Evolutionary conservation across 495 filamentous ascomycete genomes (phyloP).

Genomic region (Neurospora sublineolata): DNA sequence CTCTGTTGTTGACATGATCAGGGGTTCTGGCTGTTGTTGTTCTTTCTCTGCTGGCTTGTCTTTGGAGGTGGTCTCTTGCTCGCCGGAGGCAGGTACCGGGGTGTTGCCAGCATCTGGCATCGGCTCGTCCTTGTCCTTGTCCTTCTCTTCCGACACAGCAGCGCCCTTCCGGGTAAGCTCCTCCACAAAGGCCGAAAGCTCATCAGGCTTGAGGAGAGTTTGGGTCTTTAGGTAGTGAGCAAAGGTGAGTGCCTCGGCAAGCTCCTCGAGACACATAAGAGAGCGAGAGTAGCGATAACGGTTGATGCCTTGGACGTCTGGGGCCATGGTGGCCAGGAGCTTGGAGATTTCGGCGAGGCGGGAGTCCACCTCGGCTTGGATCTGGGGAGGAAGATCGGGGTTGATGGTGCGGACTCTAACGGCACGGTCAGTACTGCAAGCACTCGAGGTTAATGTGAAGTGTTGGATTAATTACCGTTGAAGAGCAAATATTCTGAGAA

Average conservation of each 20-base stretch:
- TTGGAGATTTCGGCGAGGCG: slow-evolving; percentile 55
- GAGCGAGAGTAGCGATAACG: slow-evolving; percentile 81
- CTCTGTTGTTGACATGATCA: slow-evolving; percentile 49
- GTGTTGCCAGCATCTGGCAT: slow-evolving; percentile 14
- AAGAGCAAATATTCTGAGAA: slow-evolving; percentile 72
- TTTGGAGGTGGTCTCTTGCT: not conserved
- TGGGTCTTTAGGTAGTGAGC: slow-evolving; percentile 76
- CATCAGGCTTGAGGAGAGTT: slow-evolving; percentile 52
- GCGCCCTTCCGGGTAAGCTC: slow-evolving; percentile 16
- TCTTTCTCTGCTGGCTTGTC: not conserved
- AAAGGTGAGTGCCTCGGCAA: slow-evolving; percentile 76
- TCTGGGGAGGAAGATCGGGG: slow-evolving; percentile 48
- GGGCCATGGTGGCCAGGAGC: slow-evolving; percentile 53
- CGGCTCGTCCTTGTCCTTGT: slow-evolving; percentile 13
- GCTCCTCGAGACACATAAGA: slow-evolving; percentile 80
- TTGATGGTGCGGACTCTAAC: slow-evolving; percentile 47
- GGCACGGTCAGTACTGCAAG: not conserved
- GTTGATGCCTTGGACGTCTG: slow-evolving; percentile 67
- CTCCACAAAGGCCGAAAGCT: slow-evolving; percentile 40
- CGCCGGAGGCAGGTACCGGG: not conserved
- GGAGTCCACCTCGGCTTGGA: slow-evolving; percentile 51
- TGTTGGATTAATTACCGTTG: slow-evolving; percentile 52
- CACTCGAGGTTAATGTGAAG: not conserved
- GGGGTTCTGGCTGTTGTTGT: slow-evolving; percentile 13
- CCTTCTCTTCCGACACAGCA: not conserved